Conservation (phyloP, 805 yeast species). For the Myxozyma neglecta region DNA sequence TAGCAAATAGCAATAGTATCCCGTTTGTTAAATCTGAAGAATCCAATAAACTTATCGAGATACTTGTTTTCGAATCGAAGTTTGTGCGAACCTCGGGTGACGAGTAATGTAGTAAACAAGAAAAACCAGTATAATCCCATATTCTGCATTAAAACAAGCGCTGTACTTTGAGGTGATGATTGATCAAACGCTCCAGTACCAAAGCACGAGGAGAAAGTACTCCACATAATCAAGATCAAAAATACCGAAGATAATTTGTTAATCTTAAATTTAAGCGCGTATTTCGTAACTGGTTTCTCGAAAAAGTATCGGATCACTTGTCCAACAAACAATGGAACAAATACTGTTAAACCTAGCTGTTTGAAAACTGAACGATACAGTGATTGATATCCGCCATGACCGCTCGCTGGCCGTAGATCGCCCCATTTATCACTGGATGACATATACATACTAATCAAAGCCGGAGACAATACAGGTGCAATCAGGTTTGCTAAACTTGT, state of each 20-base stretch:
- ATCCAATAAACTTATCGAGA: slow-evolving; percentile 18
- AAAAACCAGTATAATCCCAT: slow-evolving; percentile 76
- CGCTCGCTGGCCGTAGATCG: slow-evolving; percentile 29
- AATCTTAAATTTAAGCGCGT: slow-evolving; percentile 55
- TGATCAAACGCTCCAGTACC: slow-evolving; percentile 73
- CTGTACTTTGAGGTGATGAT: slow-evolving; percentile 64
- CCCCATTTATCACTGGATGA: slow-evolving; percentile 72
- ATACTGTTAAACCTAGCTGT: slow-evolving; percentile 82
- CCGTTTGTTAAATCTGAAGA: slow-evolving; percentile 63
- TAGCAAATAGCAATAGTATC: slow-evolving; percentile 80
- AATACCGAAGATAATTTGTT: slow-evolving; percentile 76
- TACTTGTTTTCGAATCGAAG: slow-evolving; percentile 24
- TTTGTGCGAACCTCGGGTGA: slow-evolving; percentile 57
- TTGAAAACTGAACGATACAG: slow-evolving; percentile 79
- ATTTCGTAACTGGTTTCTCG: slow-evolving; percentile 64
- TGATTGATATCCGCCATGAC: slow-evolving; percentile 36
- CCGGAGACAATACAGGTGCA: slow-evolving; percentile 88
- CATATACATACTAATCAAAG: slow-evolving; percentile 70
- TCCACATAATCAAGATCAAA: slow-evolving; percentile 71
- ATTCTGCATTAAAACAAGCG: slow-evolving; percentile 78
- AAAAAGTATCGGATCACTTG: slow-evolving; percentile 71
- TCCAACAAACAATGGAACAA: slow-evolving; percentile 83
- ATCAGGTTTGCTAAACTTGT: slow-evolving; percentile 50
- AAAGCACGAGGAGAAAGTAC: slow-evolving; percentile 53
- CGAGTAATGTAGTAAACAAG: slow-evolving; percentile 58